Conservation (phyloP, 768 basidiomycete genomes). For the Russula brevipes region DNA sequence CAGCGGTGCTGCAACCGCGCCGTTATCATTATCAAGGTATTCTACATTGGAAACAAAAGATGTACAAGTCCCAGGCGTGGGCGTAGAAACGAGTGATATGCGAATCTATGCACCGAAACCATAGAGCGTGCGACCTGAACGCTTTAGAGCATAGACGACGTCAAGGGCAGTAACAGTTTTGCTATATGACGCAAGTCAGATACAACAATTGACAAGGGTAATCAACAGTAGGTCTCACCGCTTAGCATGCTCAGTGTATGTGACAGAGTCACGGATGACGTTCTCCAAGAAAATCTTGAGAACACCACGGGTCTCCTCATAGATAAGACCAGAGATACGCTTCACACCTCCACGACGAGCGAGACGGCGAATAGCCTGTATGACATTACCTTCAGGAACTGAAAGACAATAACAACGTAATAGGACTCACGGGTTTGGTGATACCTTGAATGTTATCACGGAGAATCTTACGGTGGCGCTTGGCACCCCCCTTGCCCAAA, state of each 20-base stretch:
- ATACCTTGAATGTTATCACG: conserved; percentile 73
- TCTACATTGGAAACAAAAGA: conserved; percentile 4
- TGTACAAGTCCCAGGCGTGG: not conserved
- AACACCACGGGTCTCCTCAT: conserved; percentile 94
- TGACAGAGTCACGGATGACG: conserved; percentile 64
- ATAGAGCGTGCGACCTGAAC: conserved; percentile 50
- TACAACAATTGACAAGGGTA: not conserved
- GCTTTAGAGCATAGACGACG: conserved; percentile 47
- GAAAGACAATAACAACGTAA: conserved; percentile 13
- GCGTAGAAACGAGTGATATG: too few species aligned
- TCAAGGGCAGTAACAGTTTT: conserved; percentile 46
- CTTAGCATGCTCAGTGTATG: conserved; percentile 69
- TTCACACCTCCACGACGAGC: conserved; percentile 97
- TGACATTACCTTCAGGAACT: conserved; percentile 28
- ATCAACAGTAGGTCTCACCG: conserved; percentile 32
- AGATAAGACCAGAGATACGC: conserved; percentile 90
- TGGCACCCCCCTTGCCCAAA: conserved; percentile 95
- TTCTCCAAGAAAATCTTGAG: conserved; percentile 93
- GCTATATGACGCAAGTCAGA: conserved; percentile 51
- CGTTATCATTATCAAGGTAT: conserved; percentile 15
- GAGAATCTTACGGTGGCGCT: conserved; percentile 95
- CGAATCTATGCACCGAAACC: conserved; percentile 44
- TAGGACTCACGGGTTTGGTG: conserved; percentile 39
- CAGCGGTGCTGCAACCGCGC: not conserved
- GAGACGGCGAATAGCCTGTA: conserved; percentile 87